Evolutionary conservation across 768 basidiomycete genomes (phyloP), one percentile per base, ranked within the genome.

Genomic region (Panellus pusillus): DNA sequence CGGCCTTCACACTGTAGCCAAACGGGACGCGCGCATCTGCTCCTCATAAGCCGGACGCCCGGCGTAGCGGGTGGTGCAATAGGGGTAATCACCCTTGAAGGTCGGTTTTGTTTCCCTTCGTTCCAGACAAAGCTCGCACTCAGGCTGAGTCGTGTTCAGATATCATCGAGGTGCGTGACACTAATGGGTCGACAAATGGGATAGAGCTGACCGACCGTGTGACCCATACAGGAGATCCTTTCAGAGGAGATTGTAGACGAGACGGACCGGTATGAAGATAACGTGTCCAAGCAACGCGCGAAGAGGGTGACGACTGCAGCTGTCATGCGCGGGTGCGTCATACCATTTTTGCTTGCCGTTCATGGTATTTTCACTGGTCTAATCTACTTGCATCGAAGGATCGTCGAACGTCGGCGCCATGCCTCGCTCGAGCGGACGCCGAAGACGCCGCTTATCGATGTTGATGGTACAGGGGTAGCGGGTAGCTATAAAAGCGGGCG

Each of bases 181-280:
- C 24, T 24, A 6, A 24, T 24, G 6, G 24, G 6, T 24, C 6
- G 24, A 24, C 2, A 24, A 24, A 24, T 24, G 24, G 24, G 6
- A 24, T 24, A 24, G 24, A 24, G 24, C 24, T 24, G 24, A 24
- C 24, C 24, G 24, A 6, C 24, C 24, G 24, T 6, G 24, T 2
- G 2, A 6, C 24, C 24, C 24, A 24, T 24, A 2, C 70, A 91
- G 80, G 94, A 96, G 79, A 97, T 98, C 57, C 91, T 98, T 17
- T 87, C 89, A 0, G 93, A 97, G 71, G 95, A 97, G 67, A 96
- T 97, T 49, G 89, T 96, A 28, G 94, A 96, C 63, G 94, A 97
- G 70, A 96, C 93, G 2, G 94, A 97, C 70, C 79, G 85, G 24
- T 95, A 89, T 61, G 85, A 91, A 60, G 91, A 93, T 61, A 97